Percentiles rank a stretch among this genome's conserved stretches.
Conservation (phyloP, 2,329 filamentous ascomycete genomes). For the Colletotrichum sp. region DNA sequence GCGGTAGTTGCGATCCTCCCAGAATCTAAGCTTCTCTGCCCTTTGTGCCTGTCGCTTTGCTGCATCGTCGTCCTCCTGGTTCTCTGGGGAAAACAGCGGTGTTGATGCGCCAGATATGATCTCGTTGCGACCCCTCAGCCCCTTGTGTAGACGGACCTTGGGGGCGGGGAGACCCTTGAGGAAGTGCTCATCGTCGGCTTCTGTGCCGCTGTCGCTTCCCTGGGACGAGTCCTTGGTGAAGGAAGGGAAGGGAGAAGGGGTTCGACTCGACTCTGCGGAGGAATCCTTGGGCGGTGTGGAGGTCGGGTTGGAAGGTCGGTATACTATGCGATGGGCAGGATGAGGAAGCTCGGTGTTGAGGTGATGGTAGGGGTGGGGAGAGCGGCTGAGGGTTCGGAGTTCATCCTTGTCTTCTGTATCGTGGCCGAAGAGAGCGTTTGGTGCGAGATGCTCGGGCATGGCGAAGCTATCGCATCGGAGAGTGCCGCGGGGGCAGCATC, state of each 20-base stretch:
- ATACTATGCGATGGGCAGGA: slow-evolving; percentile 43
- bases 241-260: slow-evolving; percentile 28
- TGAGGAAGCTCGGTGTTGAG: slow-evolving; percentile 61
- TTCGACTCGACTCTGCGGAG: slow-evolving; percentile 25
- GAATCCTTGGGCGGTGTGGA: slow-evolving; percentile 13
- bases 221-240: slow-evolving; percentile 60
- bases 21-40: not conserved
- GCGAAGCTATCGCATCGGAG: slow-evolving; percentile 33
- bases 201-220: slow-evolving; percentile 88
- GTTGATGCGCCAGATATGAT: slow-evolving; percentile 59
- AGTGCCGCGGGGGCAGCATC: not conserved
- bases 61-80: slow-evolving; percentile 42
- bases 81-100: slow-evolving; percentile 55
- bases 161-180: slow-evolving; percentile 86
- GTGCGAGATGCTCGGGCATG: slow-evolving; percentile 53
- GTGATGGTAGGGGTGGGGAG: slow-evolving; percentile 72
- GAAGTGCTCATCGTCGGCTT: slow-evolving; percentile 93
- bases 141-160: slow-evolving; percentile 75
- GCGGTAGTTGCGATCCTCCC: slow-evolving; percentile 35
- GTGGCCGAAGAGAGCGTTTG: slow-evolving; percentile 35
- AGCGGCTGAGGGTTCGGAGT: slow-evolving; percentile 60
- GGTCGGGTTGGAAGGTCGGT: slow-evolving; percentile 20
- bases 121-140: slow-evolving; percentile 68
- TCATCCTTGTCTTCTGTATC: slow-evolving; percentile 40
- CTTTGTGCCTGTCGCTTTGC: slow-evolving; percentile 3